Conservation (phyloP, 1,284 basidiomycete species). For the Cryptococcus deneoformans region DNA sequence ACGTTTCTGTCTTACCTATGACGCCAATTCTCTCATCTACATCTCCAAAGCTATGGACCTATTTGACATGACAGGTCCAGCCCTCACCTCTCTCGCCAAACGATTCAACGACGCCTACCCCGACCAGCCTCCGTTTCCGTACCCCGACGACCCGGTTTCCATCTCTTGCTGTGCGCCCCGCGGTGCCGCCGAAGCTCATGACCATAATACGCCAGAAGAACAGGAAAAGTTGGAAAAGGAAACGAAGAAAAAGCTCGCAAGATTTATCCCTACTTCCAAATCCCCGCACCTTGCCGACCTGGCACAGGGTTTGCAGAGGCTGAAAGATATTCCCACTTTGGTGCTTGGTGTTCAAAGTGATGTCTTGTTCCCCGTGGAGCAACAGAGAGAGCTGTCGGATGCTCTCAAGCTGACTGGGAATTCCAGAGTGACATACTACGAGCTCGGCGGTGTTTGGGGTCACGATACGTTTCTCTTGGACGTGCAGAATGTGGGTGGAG, state of each 20-base stretch:
- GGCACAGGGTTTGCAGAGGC: slow-evolving; percentile 73
- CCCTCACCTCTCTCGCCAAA: slow-evolving; percentile 64
- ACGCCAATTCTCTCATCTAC: slow-evolving; percentile 98
- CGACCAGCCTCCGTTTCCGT: slow-evolving; percentile 43
- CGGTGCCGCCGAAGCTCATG: slow-evolving; percentile 45
- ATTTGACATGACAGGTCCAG: slow-evolving; percentile 87
- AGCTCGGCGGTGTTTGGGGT: slow-evolving; percentile 97
- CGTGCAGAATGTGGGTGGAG: slow-evolving; percentile 72
- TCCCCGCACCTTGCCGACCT: slow-evolving; percentile 71
- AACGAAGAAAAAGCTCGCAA: slow-evolving; percentile 29
- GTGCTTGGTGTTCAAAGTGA: slow-evolving; percentile 96
- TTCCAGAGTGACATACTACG: slow-evolving; percentile 86
- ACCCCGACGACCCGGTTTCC: slow-evolving; percentile 31
- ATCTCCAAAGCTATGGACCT: slow-evolving; percentile 99
- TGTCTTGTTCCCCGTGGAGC: slow-evolving; percentile 95
- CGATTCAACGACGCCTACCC: slow-evolving; percentile 41
- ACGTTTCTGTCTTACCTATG: slow-evolving; percentile 97
- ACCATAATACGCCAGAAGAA: slow-evolving; percentile 55
- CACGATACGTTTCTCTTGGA: slow-evolving; percentile 95
- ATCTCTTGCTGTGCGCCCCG: slow-evolving; percentile 25
- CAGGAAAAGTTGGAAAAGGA: background rate
- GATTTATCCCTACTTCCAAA: slow-evolving; percentile 57
- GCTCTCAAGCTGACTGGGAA: slow-evolving; percentile 88
- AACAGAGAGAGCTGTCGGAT: slow-evolving; percentile 93
- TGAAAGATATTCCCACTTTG: slow-evolving; percentile 75